Base-by-base conservation (phyloP, 2,329 filamentous ascomycete genomes). In the Dactylellina parvicollis region DNA sequence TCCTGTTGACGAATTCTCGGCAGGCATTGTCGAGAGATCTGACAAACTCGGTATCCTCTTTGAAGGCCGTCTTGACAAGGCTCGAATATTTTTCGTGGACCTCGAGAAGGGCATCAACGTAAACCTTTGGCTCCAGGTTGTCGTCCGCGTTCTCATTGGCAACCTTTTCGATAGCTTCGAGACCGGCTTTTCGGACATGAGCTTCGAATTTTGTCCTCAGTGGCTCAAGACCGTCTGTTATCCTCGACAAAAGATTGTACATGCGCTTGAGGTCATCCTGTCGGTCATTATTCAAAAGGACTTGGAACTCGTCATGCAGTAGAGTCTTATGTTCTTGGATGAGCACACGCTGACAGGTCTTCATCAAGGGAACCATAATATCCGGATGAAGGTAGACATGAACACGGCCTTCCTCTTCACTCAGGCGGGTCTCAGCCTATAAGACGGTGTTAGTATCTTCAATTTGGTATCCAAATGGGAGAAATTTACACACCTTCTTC, bases 1-100 rank as follows among this genome's bases (percentile, higher is more conserved):
- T 99, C 74, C 95, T 88, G 82, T 99, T 99, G 80, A 99, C 95
- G 79, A 98, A 99, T 80, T 99, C 95, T 76, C 93, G 88, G 83
- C 95, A 99, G 16, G 95, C 60, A 80, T 98, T 99, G 79, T 99
- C 95, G 26, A 99, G 84, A 2, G 94, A 96, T 60, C 95, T 87
- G 2, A 96, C 96, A 79, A 99, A 99, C 79, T 99, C 95, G 0
- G 95, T 92, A 81, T 99, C 95, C 75, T 96, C 93, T 74, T 89
- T 91, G 82, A 99, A 99, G 0, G 95, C 94, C 50, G 90, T 87
- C 82, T 96, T 92, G 28, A 99, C 95, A 57, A 99, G 85, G 36
- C 89, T 90, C 78, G 94, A 91, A 79, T 99, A 99, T 78, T 96
- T 91, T 0, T 90, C 92, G 82, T 99, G 94, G 1, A 96, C 93